Evolutionary conservation across 345 rosid genomes (phyloP), one percentile per base, ranked within the genome.

Genomic region (Pistacia vera): DNA sequence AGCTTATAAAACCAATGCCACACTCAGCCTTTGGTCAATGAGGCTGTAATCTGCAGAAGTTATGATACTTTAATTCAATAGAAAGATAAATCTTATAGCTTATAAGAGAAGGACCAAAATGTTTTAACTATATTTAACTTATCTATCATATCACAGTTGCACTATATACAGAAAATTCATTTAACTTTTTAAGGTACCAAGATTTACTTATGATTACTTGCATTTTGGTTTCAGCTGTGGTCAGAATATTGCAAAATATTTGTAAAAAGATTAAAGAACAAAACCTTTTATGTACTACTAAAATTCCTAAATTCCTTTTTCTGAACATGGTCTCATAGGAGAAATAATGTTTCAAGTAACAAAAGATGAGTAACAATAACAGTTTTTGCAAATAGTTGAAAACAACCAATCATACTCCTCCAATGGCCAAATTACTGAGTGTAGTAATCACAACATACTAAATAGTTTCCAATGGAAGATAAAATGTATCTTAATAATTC

Each of bases 41-140:
- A 41, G 18, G 30, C 54, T 59, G n/a, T 71, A 65, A 54, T 33
- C 20, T 51, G 38, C n/a, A 3, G 20, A 78, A 54, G 16, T 54
- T 35, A 59, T 66, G 33, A 35, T 46, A 33, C 60, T 36, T 14
- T 12, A 49, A 22, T 3, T 10, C 16, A 28, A 14, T 48, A 11
- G 61, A 60, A 22, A 68, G 38, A 38, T 56, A 30, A 58, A 66
- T 30, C 66, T 66, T 57, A 36, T 41, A 66, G 35, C 11, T 59
- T 46, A n/a, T 41, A 3, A 5, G 25, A 64, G 12, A 7, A 16
- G 17, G 63, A 60, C 30, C 59, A 13, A 22, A 22, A 59, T 0
- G 6, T 16, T 22, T 79, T 63, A 56, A 55, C 59, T 46, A 9
- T 28, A 28, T 18, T 60, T 60, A 14, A 16, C 46, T 11, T 48